These are phyloP conservation scores for Aurantiochytrium sp. DNA, from an alignment of 108 stramenopile species.

Conservation along the genomic window DNA sequence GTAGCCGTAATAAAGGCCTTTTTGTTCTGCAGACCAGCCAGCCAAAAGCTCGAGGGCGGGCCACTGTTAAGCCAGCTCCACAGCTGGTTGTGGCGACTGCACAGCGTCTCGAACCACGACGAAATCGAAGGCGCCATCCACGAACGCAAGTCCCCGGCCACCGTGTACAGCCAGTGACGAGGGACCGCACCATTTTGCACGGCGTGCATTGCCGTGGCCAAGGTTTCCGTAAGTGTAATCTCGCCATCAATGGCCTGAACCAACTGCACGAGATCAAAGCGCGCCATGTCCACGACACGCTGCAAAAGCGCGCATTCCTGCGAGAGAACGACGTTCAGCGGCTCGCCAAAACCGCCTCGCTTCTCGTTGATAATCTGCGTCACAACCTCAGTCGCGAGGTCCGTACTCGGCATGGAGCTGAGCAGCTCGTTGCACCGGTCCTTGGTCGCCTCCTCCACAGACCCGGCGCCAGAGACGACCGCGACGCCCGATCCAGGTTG, in stretches of 20 bases:
- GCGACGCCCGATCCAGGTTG: slow-evolving; percentile 68
- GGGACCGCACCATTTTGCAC: slow-evolving; percentile 72
- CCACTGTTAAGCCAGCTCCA: slow-evolving; percentile 65
- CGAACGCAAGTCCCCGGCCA: slow-evolving; percentile 78
- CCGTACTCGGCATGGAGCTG: slow-evolving; percentile 60
- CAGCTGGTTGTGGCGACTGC: slow-evolving; percentile 68
- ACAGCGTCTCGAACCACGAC: slow-evolving; percentile 71
- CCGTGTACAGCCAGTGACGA: slow-evolving; percentile 66
- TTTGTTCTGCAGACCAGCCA: slow-evolving; percentile 80
- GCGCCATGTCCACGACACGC: slow-evolving; percentile 65
- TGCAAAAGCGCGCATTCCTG: slow-evolving; percentile 79
- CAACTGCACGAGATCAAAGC: slow-evolving; percentile 64
- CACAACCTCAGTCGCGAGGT: slow-evolving; percentile 69
- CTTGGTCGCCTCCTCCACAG: slow-evolving; percentile 65
- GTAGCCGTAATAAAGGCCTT: slow-evolving; percentile 76
- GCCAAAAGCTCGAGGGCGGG: slow-evolving; percentile 65
- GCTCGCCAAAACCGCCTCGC: slow-evolving; percentile 61
- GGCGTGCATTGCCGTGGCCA: slow-evolving; percentile 64
- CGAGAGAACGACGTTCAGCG: slow-evolving; percentile 77
- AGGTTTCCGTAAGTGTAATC: slow-evolving; percentile 73
- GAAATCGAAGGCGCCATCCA: slow-evolving; percentile 73
- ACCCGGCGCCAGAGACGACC: slow-evolving; percentile 58
- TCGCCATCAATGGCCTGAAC: slow-evolving; percentile 78
- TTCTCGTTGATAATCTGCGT: not conserved
- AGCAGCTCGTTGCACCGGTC: slow-evolving; percentile 65